Base-by-base conservation (phyloP, 2,329 filamentous ascomycete genomes). In the Zelopaecilomyces penicillatus region DNA sequence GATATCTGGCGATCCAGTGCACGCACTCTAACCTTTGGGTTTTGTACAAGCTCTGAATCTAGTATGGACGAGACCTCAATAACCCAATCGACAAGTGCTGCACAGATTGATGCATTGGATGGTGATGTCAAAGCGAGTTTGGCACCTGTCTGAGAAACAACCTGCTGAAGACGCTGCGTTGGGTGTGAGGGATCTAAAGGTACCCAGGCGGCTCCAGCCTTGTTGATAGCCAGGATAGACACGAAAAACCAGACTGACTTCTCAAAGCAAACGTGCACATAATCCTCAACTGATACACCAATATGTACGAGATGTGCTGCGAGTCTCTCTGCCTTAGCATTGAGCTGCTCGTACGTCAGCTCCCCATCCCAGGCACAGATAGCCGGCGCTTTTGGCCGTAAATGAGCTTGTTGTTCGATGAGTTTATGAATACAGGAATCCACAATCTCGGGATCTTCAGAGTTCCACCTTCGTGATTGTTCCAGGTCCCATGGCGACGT, bases 1-100 rank as follows among this genome's bases (percentile, higher is more conserved):
- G n/a, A 33, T 30, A 39, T 34, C 19, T 33, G 32, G 9, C 5
- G 19, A 19, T 19, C 19, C 19, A 43, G 30, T 1, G 35, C 35
- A 11, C 39, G 44, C 12, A 39, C 40, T 2, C 39, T 33, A 2
- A 1, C 36, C 4, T 40, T 29, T 10, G 33, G 12, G 3, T 41
- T 31, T 56, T 46, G 9, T 70, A 61, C 26, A 72, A 66, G 35
- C 69, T 69, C 55, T 74, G 73, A 10, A 47, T 27, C 44, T 44
- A 6, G 34, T 26, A 10, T 19, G 11, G 35, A 28, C 1, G 43
- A 29, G 1, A 49, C 42, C 33, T 54, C 46, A 1, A 50, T 30
- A 9, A 50, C 35, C 27, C 33, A 19, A 10, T 36, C 12, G 8
- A 39, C 43, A 3, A 55, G 49, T 6, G 46, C 8, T 6, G 45